Conservation (phyloP, 2,329 filamentous ascomycete species). For the Fusarium nurragi region DNA sequence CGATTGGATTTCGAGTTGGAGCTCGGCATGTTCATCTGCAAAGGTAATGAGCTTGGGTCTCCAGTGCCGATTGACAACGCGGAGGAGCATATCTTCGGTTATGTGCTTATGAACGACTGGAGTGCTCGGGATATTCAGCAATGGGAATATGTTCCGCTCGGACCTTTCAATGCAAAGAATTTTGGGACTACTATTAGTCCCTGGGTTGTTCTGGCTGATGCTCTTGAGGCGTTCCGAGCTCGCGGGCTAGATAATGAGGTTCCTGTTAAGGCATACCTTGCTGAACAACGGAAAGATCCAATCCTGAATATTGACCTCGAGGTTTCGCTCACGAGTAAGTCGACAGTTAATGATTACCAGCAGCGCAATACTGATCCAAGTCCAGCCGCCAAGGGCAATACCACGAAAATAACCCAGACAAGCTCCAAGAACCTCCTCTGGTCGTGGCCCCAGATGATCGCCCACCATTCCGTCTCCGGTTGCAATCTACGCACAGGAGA, state of each 20-base stretch:
- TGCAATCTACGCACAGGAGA: slow-evolving; percentile 80
- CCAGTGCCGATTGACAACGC: slow-evolving; percentile 72
- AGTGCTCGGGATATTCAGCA: slow-evolving; percentile 69
- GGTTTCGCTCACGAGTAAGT: slow-evolving; percentile 53
- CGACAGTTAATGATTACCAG: rapidly evolving
- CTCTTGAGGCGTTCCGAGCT: slow-evolving; percentile 52
- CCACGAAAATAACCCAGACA: slow-evolving; percentile 46
- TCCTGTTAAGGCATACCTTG: slow-evolving; percentile 57
- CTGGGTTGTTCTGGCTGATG: slow-evolving; percentile 70
- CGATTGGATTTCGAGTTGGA: slow-evolving; percentile 81
- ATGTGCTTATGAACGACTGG: slow-evolving; percentile 73
- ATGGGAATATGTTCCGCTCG: slow-evolving; percentile 69
- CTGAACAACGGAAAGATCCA: slow-evolving; percentile 59
- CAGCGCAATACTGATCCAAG: not conserved
- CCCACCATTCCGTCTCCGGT: slow-evolving; percentile 81
- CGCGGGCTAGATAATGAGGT: slow-evolving; percentile 44
- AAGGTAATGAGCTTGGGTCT: slow-evolving; percentile 70
- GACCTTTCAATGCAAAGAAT: slow-evolving; percentile 70
- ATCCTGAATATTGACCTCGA: slow-evolving; percentile 52
- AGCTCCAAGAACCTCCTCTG: slow-evolving; percentile 67
- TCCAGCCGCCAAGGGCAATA: slow-evolving; percentile 46
- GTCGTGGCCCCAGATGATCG: slow-evolving; percentile 86
- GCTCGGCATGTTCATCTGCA: slow-evolving; percentile 77
- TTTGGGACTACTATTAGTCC: slow-evolving; percentile 68
- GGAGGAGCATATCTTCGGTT: slow-evolving; percentile 75